These are phyloP conservation scores for Histomonas meleagridis DNA, from an alignment of 208 protist genomes.

Conservation along the genomic window DNA sequence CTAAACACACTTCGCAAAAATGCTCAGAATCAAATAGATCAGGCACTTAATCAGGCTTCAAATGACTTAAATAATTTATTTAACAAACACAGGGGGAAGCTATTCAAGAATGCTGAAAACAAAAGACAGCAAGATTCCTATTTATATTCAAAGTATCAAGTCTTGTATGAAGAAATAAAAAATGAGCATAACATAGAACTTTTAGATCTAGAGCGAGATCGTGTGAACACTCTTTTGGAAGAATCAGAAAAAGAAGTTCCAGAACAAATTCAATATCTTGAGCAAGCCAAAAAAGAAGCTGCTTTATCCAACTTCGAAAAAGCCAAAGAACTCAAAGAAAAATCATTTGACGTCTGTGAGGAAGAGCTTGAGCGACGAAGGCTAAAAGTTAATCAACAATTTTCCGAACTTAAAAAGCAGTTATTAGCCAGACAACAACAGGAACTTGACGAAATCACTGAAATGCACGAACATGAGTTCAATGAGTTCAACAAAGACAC, in stretches of 20 bases:
- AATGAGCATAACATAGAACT: background rate
- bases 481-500: background rate
- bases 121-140: background rate
- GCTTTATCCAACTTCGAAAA: background rate
- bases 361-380: conserved; percentile 19
- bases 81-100: too few species aligned
- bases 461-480: background rate
- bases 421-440: background rate
- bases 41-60: background rate
- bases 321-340: background rate
- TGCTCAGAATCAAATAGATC: background rate
- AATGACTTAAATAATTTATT: background rate
- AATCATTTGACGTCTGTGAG: background rate
- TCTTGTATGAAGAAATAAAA: background rate
- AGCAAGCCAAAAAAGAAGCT: background rate
- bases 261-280: background rate
- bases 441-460: background rate
- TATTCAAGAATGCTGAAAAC: background rate
- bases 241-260: background rate
- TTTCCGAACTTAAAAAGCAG: background rate
- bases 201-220: background rate
- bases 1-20: background rate
- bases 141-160: conserved; percentile 18
- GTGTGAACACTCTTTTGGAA: background rate
- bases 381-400: background rate